Base-by-base conservation (phyloP, 768 basidiomycete species). In the Gymnopilus junonius region DNA sequence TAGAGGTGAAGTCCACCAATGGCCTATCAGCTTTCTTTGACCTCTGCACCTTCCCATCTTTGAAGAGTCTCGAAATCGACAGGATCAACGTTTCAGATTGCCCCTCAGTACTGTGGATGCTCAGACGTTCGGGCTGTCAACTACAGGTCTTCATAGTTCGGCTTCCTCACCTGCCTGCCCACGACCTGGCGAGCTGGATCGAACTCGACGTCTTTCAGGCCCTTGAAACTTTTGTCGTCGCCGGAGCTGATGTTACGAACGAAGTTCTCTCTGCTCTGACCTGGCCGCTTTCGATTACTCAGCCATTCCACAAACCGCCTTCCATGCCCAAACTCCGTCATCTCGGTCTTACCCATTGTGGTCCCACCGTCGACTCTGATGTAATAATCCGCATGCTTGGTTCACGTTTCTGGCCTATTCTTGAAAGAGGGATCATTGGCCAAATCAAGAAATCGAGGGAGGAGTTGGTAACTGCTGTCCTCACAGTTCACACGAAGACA, bases 351-450 rank as follows among this genome's bases (percentile, higher is more conserved):
- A 45, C 57, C 4, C 32, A 40, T 11, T 61, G 57, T 25, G 40
- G 31, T 2, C 45, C 54, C 6, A 32, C 42, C n/a, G 35, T 69
- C 14, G 57, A 64, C 56, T 58, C 59, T 1, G 68, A 37, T 1
- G 46, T 58, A 3, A n/a, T 69, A 2, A 40, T 66, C 8, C 58
- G 68, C 5, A 69, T 69, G 65, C 54, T 69, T 1, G 58, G 65
- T 4, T 69, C 68, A n/a, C 55, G 68, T 2, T 61, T 62, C 20
- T 66, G 68, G 68, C 62, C 61, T 20, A 20, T 34, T 11, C 66
- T 54, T 10, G 57, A 45, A 3, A 4, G 21, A 17, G 23, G 32
- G 11, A 35, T 3, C 12, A 5, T 34, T n/a, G 32, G 27, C 23
- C 46, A 20, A 17, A 27, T 15, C 27, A 35, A 8, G 17, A 45